Percentiles rank a stretch among this genome's conserved stretches.
phyloP scores from a whole-genome alignment of 306 rosid genomes.

The Erythrophleum fordii region DNA sequence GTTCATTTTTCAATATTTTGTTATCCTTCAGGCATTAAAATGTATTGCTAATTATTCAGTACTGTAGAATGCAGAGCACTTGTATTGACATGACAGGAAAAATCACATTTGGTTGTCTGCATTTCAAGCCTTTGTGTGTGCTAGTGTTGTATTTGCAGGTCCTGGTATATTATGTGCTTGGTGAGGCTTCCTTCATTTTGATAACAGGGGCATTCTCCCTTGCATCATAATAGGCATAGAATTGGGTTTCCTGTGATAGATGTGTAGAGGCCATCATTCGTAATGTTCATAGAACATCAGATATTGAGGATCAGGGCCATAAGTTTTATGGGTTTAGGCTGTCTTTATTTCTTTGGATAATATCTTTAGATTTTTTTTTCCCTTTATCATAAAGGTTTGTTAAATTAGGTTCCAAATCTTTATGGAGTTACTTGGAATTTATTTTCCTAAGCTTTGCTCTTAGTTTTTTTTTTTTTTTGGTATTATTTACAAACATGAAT shows the following conservation, averaged over 20 bases:
- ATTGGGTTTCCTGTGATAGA: background rate
- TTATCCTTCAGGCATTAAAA: background rate
- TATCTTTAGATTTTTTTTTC: background rate
- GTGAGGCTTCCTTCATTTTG: background rate
- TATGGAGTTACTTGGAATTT: background rate
- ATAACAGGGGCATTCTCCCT: background rate
- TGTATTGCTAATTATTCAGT: background rate
- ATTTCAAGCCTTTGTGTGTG: background rate
- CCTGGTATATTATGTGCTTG: background rate
- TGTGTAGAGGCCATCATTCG: background rate
- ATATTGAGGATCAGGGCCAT: background rate
- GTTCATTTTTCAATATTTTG: background rate
- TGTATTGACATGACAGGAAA: background rate
- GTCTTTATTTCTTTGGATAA: slow-evolving; percentile 1
- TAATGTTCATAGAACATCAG: background rate
- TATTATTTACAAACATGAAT: background rate
- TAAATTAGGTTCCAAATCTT: background rate
- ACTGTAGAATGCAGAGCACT: background rate
- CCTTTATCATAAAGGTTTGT: background rate
- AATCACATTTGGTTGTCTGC: background rate
- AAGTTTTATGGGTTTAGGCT: background rate
- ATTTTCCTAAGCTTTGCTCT: background rate
- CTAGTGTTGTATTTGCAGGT: background rate
- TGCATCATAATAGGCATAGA: background rate
- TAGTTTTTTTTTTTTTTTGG: background rate